phyloP scores from a whole-genome alignment of 192 early-diverging fungal species.

The Spizellomyces sp. region DNA sequence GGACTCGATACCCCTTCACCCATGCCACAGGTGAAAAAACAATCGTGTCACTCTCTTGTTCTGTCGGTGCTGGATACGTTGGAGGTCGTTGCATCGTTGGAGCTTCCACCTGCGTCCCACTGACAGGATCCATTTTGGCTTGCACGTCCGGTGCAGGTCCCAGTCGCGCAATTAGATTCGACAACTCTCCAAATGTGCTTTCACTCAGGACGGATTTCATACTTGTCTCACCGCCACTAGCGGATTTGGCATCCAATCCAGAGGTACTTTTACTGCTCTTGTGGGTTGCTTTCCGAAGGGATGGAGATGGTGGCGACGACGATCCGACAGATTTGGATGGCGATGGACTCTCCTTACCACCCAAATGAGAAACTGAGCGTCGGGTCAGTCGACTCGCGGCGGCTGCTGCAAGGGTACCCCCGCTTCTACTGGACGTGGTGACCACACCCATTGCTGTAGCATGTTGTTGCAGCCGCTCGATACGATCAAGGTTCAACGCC shows the following conservation, averaged over 20 bases:
- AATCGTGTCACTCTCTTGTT: constrained; percentile 63
- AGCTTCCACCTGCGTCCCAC: background rate
- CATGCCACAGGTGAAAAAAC: constrained; percentile 67
- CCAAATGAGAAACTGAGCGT: constrained; percentile 19
- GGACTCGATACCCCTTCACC: constrained; percentile 64
- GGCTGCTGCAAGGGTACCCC: too few relatives aligned
- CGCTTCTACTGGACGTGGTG: background rate
- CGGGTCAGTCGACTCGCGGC: constrained; percentile 1
- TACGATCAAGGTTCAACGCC: constrained; percentile 45
- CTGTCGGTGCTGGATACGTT: constrained; percentile 39
- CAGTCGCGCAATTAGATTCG: constrained; percentile 81
- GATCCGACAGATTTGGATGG: background rate
- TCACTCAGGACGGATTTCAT: background rate
- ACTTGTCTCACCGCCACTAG: background rate
- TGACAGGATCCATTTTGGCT: background rate
- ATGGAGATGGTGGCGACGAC: background rate
- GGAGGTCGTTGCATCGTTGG: background rate
- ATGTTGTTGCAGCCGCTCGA: constrained; percentile 28
- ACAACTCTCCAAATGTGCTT: constrained; percentile 72
- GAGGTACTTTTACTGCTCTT: constrained; percentile 52
- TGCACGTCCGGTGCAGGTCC: constrained; percentile 75
- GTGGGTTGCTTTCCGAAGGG: background rate
- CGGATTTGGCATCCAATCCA: too few relatives aligned
- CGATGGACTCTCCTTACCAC: constrained; percentile 1
- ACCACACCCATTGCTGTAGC: background rate